Conservation (phyloP, 2,329 filamentous ascomycete genomes). For the Trichoderma brevicompactum region DNA sequence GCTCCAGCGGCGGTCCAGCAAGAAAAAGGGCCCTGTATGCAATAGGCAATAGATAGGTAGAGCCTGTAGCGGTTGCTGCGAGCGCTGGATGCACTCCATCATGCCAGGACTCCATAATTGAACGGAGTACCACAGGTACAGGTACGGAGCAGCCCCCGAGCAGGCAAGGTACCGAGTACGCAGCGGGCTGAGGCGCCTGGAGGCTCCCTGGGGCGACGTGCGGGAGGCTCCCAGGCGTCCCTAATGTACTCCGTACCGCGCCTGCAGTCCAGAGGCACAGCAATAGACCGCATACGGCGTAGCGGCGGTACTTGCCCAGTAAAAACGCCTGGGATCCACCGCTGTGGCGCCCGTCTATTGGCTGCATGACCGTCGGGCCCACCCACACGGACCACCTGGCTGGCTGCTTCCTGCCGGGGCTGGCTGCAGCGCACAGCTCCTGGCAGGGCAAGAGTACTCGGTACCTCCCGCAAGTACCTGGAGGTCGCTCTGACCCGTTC, state of each 20-base stretch:
- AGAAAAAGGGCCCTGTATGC: not conserved
- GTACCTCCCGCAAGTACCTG: conserved; percentile 1
- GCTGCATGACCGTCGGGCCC: not conserved
- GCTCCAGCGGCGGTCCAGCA: not conserved
- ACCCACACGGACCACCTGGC: conserved; percentile 25
- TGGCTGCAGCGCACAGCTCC: conserved; percentile 29
- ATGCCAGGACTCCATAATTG: conserved; percentile 7
- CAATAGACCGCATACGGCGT: conserved; percentile 24
- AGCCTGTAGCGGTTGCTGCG: not conserved
- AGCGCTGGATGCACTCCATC: not conserved
- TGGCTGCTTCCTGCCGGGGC: conserved; percentile 17
- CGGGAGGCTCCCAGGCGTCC: too few relatives aligned
- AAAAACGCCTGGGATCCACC: conserved; percentile 14
- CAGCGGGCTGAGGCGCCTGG: not conserved
- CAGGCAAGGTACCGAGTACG: conserved; percentile 9
- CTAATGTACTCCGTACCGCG: conserved; percentile 4
- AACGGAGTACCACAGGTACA: not conserved
- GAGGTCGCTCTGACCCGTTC: conserved; percentile 9
- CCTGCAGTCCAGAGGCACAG: conserved; percentile 8
- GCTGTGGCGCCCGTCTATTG: not conserved
- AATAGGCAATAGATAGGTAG: not conserved
- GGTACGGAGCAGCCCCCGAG: not conserved
- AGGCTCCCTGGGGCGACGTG: too few relatives aligned
- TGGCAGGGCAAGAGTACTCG: conserved; percentile 23
- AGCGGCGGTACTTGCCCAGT: conserved; percentile 26